A percentile compares a stretch with the other conserved stretches of the same genome.
phyloP scores from a whole-genome alignment of 2,329 filamentous ascomycete genomes.

The Cladosporium cucumerinum region DNA sequence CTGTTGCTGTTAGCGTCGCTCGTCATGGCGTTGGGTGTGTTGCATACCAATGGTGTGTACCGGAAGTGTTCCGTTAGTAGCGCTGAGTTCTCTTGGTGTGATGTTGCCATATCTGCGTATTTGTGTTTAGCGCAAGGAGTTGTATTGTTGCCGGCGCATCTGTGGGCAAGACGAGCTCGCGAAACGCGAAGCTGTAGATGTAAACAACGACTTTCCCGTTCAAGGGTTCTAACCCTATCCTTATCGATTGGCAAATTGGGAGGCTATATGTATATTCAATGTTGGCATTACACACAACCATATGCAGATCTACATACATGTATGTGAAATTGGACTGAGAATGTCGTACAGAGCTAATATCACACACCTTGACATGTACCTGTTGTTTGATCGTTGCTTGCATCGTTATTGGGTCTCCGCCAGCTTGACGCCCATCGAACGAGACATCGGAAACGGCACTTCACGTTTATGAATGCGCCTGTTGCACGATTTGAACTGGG shows the following conservation, averaged over 20 bases:
- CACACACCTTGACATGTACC: not conserved
- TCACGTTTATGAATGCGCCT: not conserved
- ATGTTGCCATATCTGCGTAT: conserved; percentile 39
- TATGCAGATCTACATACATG: too few relatives aligned
- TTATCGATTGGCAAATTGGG: not conserved
- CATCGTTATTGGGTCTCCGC: not conserved
- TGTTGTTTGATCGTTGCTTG: not conserved
- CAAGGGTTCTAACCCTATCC: not conserved
- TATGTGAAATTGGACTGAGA: not conserved
- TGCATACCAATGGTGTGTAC: conserved; percentile 81
- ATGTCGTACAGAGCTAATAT: not conserved
- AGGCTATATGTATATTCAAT: not conserved
- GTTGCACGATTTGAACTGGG: conserved; percentile 43
- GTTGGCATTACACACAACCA: not conserved
- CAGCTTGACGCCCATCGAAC: not conserved
- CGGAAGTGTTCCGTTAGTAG: conserved; percentile 94
- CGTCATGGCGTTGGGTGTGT: conserved; percentile 2
- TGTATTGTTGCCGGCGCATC: conserved; percentile 13
- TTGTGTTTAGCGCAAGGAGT: not conserved
- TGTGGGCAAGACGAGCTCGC: not conserved
- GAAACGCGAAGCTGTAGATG: not conserved
- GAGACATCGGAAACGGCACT: not conserved
- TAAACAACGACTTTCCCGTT: conserved; percentile 5
- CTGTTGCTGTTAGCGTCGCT: conserved; percentile 45
- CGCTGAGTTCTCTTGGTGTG: conserved; percentile 49